phyloP scores from a whole-genome alignment of 352 stramenopile species.

The Globisporangium perplexum region DNA sequence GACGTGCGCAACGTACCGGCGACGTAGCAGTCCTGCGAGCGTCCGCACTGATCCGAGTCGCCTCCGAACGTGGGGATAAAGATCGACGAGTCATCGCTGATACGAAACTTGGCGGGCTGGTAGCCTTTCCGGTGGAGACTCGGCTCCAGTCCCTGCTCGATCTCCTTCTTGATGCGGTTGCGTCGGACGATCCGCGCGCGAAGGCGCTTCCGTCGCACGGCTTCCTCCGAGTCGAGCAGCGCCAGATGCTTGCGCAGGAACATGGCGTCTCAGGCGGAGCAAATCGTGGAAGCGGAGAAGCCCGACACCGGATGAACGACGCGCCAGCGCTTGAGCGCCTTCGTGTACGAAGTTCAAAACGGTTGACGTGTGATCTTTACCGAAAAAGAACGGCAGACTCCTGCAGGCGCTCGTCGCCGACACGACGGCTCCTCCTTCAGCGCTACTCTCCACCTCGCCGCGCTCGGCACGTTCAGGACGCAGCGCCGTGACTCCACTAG shows the following conservation, averaged over 20 bases:
- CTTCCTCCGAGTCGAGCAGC: conserved; percentile 52
- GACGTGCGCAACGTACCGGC: conserved; percentile 5
- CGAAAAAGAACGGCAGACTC: conserved; percentile 3
- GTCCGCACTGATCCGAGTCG: conserved; percentile 5
- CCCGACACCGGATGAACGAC: no score
- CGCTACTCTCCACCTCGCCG: background rate
- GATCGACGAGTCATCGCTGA: background rate
- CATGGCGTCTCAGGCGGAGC: conserved; percentile 17
- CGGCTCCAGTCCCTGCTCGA: conserved; percentile 35
- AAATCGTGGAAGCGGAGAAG: background rate
- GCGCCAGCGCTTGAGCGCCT: no score
- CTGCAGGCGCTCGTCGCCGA: background rate
- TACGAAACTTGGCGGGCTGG: background rate
- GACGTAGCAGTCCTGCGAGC: conserved; percentile 3
- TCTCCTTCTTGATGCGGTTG: conserved; percentile 56
- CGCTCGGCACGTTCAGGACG: background rate
- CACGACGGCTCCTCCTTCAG: background rate
- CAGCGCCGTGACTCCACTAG: background rate
- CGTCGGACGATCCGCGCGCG: conserved; percentile 51
- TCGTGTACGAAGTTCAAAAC: no score
- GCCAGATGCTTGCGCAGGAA: conserved; percentile 37
- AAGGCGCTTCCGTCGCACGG: conserved; percentile 27
- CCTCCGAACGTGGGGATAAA: conserved; percentile 15
- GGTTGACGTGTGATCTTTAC: background rate
- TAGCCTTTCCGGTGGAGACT: conserved; percentile 20